Conservation (phyloP, 345 rosid genomes). For the Noccaea bulbosa region DNA sequence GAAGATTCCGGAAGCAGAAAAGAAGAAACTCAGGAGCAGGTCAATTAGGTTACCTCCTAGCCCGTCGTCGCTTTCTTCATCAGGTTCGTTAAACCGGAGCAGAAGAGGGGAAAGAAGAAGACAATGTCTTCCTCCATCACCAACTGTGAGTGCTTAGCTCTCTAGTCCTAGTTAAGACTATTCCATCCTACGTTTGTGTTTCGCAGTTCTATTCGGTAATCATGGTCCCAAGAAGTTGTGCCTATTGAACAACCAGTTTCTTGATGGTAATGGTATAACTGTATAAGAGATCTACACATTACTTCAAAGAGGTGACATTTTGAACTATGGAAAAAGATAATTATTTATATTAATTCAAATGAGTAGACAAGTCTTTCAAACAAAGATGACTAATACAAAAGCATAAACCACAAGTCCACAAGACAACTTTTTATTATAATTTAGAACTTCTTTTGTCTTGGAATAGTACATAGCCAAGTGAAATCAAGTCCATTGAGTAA, state of each 20-base stretch:
- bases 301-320: not conserved
- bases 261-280: slow-evolving; percentile 29
- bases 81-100: slow-evolving; percentile 48
- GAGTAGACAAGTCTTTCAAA: too few species aligned
- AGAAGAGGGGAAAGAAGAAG: slow-evolving; percentile 76
- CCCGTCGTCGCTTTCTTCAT: slow-evolving; percentile 58
- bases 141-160: slow-evolving; percentile 53
- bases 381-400: too few species aligned
- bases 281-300: slow-evolving; percentile 23
- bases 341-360: too few species aligned
- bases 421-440: too few species aligned
- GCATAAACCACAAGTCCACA: too few species aligned
- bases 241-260: slow-evolving; percentile 22
- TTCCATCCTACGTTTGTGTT: not conserved
- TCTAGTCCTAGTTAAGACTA: slow-evolving; percentile 23
- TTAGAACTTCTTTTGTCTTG: too few species aligned
- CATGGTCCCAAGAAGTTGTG: slow-evolving; percentile 31
- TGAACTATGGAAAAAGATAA: not conserved
- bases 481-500: slow-evolving; percentile 31
- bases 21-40: slow-evolving; percentile 76
- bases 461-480: not conserved
- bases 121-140: slow-evolving; percentile 58
- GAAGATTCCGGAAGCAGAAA: slow-evolving; percentile 54
- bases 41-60: slow-evolving; percentile 54
- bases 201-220: slow-evolving; percentile 12